Base-by-base conservation (phyloP, 768 basidiomycete species). In the Boletus vermiculosoides region DNA sequence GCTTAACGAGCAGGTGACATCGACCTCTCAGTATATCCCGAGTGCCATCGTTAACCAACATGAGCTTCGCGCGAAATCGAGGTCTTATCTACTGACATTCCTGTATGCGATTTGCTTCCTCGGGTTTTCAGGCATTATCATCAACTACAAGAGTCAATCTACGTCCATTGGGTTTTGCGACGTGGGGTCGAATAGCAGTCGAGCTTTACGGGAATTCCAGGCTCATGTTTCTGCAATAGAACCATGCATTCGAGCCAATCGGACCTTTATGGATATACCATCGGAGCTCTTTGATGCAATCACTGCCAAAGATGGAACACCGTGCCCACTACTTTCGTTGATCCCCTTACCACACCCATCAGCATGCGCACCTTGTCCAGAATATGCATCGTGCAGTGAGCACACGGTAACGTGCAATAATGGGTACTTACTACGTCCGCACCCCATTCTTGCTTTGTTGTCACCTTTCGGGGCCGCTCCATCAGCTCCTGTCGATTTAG, bases 101-200 rank as follows among this genome's bases (percentile, higher is more conserved):
- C 22, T 87, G 45, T 63, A 73, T 51, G 56, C 77, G 56, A 54
- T 76, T 6, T 58, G 78, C 30, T 57, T 75, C 11, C 55, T 79
- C 23, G 66, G 71, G 18, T 60, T 71, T 20, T 72, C 70, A 15
- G 72, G 70, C 58, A 60, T 72, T 23, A 58, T 77, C 20, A 61
- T 77, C 63, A 76, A 77, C 18, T 89, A 84, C 76, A 92, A 91
- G 73, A 57, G 62, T 13, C 83, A 88, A 62, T 91, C 91, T 6
- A 75, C 85, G 3, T 69, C 77, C 12, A 84, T 94, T 62, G 92
- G 92, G 5, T 94, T 83, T 71, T 94, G 92, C 66, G 84, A 90
- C 59, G 71, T 80, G 36, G 86, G 82, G 20, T 81, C 70, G 54
- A 74, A 77, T 61, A 87, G 84, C 30, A 94, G 88, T 68, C 69